Evolutionary conservation across 2,329 filamentous ascomycete species (phyloP).

Genomic region (Fusarium hainanense): DNA sequence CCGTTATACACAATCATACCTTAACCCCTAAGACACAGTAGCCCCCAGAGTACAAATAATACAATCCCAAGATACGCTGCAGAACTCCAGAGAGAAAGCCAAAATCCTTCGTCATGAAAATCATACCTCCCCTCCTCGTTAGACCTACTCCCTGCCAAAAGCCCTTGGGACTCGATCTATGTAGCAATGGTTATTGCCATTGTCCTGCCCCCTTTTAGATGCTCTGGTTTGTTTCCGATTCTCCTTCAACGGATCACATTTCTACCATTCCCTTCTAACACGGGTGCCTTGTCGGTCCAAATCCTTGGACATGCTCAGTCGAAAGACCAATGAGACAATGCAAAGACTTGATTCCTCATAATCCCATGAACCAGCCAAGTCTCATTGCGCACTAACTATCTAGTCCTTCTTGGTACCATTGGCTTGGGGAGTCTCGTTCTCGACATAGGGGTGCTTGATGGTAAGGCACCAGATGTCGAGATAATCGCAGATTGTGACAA

Average conservation of each 20-base stretch:
- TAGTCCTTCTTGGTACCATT: constrained; percentile 55
- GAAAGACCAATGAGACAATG: not conserved
- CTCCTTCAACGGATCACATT: not conserved
- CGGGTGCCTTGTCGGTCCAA: not conserved
- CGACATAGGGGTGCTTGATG: constrained; percentile 83
- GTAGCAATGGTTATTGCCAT: constrained; percentile 5
- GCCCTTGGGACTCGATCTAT: constrained; percentile 15
- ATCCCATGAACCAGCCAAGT: not conserved
- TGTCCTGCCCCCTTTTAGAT: constrained; percentile 19
- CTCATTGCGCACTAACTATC: not conserved
- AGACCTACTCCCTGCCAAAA: not conserved
- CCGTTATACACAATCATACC: not conserved
- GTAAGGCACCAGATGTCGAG: constrained; percentile 98
- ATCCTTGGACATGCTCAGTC: not conserved
- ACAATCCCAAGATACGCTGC: constrained; percentile 19
- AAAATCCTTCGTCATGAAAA: constrained; percentile 26
- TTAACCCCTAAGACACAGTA: not conserved
- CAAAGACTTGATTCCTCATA: not conserved
- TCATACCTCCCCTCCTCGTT: constrained; percentile 21
- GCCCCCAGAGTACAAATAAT: not conserved
- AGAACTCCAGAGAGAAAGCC: constrained; percentile 26
- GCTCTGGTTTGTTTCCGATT: not conserved
- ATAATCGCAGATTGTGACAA: constrained; percentile 97
- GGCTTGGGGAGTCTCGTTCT: constrained; percentile 49
- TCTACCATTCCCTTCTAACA: constrained; percentile 2